A percentile compares a stretch with the other conserved stretches of the same genome.
phyloP scores from a whole-genome alignment of 208 protist genomes.

The Leishmania tarentolae region DNA sequence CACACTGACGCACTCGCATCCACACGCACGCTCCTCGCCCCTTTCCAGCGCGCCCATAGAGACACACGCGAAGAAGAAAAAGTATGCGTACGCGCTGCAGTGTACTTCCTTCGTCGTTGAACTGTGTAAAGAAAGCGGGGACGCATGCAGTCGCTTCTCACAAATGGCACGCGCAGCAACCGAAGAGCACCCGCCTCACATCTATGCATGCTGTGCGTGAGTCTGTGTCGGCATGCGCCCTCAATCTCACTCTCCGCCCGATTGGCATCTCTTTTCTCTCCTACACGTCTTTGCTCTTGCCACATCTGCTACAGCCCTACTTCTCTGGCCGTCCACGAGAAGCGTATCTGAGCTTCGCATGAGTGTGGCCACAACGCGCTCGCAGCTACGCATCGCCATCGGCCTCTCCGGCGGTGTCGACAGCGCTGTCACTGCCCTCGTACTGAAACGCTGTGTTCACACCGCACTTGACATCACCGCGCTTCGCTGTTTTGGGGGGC shows the following conservation, averaged over 20 bases:
- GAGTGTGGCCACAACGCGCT: neutral
- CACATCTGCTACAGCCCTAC: neutral
- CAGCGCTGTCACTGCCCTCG: conserved; percentile 69
- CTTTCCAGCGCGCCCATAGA: neutral
- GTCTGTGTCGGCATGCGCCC: neutral
- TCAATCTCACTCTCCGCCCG: neutral
- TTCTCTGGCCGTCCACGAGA: neutral
- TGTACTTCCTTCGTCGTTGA: neutral
- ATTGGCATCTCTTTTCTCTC: neutral
- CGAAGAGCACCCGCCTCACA: neutral
- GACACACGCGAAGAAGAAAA: too few relatives aligned
- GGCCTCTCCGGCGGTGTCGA: conserved; percentile 84
- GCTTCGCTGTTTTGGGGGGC: conserved; percentile 33
- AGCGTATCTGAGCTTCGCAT: neutral
- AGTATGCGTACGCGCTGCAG: conserved; percentile 12
- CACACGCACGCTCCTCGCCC: neutral
- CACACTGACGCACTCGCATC: neutral
- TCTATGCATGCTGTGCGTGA: neutral
- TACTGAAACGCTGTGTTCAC: conserved; percentile 64
- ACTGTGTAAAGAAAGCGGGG: neutral
- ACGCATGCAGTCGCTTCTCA: neutral
- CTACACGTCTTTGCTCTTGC: neutral
- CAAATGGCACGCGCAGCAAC: neutral
- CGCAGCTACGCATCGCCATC: conserved; percentile 51
- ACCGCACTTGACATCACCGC: conserved; percentile 53